These are phyloP conservation scores for Stevia rebaudiana DNA, from an alignment of 140 eudicot genomes.

Conservation along the genomic window DNA sequence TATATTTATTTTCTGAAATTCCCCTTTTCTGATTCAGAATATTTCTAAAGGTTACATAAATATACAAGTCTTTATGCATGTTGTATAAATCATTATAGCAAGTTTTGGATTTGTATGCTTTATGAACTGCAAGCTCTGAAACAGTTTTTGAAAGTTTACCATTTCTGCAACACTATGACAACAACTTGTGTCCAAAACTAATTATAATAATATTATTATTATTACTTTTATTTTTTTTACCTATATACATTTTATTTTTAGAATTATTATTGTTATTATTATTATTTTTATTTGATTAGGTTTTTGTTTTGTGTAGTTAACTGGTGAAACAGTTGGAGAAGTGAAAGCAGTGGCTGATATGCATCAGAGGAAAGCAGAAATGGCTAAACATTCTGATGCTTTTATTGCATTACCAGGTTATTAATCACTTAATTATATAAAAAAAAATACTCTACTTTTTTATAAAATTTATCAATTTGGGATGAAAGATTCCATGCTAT, in stretches of 20 bases:
- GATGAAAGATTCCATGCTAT: no score
- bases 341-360: slow-evolving; percentile 97
- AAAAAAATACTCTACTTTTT: no score
- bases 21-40: slow-evolving; percentile 10
- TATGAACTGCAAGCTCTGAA: slow-evolving; percentile 15
- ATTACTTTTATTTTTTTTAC: no score
- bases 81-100: slow-evolving; percentile 21
- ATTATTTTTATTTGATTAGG: no score
- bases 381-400: slow-evolving; percentile 96
- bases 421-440: no score
- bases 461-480: no score
- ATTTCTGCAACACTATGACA: slow-evolving; percentile 17
- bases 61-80: slow-evolving; percentile 21
- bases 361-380: slow-evolving; percentile 99
- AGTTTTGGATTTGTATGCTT: slow-evolving; percentile 10
- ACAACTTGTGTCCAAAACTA: no score
- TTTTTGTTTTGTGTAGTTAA: no score
- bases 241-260: no score
- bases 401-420: slow-evolving; percentile 97
- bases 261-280: no score
- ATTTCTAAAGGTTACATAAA: background rate
- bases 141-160: slow-evolving; percentile 17
- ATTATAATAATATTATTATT: no score
- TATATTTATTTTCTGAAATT: slow-evolving; percentile 11
- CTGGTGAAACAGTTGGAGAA: slow-evolving; percentile 95